Percentiles rank a stretch among this genome's conserved stretches.
Evolutionary conservation across 495 filamentous ascomycete genomes (phyloP).

Genomic region (Talaromyces liani): DNA sequence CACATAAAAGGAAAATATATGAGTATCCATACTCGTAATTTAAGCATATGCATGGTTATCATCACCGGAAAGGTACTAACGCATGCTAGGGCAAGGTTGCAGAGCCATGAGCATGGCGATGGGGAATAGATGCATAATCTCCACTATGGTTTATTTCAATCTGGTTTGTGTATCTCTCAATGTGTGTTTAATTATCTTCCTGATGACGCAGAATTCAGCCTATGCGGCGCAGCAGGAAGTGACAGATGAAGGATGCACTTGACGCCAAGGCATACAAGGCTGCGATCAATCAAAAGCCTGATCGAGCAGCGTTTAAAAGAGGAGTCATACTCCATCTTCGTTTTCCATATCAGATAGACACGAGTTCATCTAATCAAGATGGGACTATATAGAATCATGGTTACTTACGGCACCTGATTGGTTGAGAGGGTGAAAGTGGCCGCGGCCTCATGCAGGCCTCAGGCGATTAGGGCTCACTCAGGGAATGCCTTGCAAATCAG

Average conservation of each 20-base stretch:
- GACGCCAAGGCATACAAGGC: neutral
- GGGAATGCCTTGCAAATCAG: conserved; percentile 9
- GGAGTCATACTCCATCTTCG: neutral
- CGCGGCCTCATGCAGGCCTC: conserved; percentile 9
- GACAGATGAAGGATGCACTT: neutral
- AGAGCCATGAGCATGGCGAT: neutral
- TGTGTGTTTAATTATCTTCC: neutral
- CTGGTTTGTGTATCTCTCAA: neutral
- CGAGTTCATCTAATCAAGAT: neutral
- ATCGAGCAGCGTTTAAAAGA: neutral
- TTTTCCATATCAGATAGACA: neutral
- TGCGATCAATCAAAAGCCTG: neutral
- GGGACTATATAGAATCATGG: neutral
- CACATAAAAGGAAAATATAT: neutral
- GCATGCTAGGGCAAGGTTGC: neutral
- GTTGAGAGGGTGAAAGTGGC: neutral
- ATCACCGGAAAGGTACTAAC: neutral
- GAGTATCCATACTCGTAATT: neutral
- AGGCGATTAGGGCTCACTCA: conserved; percentile 5
- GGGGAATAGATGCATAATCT: neutral
- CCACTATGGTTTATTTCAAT: neutral
- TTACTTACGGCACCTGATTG: conserved; percentile 1
- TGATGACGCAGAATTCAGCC: neutral
- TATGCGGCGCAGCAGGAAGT: neutral
- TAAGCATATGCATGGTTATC: neutral